Conservation (phyloP, 2,329 filamentous ascomycete species). For the Penicillium sp. region DNA sequence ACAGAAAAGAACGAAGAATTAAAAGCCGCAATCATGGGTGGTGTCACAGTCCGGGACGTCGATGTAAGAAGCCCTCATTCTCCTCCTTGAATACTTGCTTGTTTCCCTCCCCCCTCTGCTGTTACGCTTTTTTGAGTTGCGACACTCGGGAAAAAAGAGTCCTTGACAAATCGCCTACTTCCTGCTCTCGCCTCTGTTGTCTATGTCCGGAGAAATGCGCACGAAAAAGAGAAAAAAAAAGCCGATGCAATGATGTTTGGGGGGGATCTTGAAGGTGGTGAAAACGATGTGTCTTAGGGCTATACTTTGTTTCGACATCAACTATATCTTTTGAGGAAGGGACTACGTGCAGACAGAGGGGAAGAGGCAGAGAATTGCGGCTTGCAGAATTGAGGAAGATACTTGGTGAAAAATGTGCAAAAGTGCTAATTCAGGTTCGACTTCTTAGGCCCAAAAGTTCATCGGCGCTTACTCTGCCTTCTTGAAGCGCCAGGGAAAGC, state of each 20-base stretch:
- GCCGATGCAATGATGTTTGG: background rate
- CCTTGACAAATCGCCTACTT: background rate
- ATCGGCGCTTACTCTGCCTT: conserved; percentile 65
- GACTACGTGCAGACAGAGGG: conserved; percentile 11
- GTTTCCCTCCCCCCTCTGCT: conserved; percentile 16
- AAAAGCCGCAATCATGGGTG: conserved; percentile 58
- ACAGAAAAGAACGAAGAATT: conserved; percentile 18
- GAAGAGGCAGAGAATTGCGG: conserved; percentile 1
- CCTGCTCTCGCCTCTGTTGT: background rate
- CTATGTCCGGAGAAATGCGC: conserved; percentile 1
- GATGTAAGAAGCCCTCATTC: conserved; percentile 45
- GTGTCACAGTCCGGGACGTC: conserved; percentile 65
- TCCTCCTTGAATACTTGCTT: conserved; percentile 16
- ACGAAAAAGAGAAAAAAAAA: background rate
- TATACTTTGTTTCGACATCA: background rate
- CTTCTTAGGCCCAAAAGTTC: conserved; percentile 61
- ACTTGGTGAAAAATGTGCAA: background rate
- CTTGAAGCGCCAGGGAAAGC: conserved; percentile 68
- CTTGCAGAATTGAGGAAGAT: background rate
- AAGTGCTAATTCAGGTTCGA: conserved; percentile 19
- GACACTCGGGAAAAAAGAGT: background rate
- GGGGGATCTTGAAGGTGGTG: background rate
- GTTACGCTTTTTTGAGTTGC: background rate
- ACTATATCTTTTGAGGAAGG: conserved; percentile 14
- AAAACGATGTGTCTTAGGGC: background rate